Percentiles rank a stretch among this genome's conserved stretches.
These are phyloP conservation scores for Pholiota microspora DNA, from an alignment of 768 basidiomycete species.

Conservation along the genomic window DNA sequence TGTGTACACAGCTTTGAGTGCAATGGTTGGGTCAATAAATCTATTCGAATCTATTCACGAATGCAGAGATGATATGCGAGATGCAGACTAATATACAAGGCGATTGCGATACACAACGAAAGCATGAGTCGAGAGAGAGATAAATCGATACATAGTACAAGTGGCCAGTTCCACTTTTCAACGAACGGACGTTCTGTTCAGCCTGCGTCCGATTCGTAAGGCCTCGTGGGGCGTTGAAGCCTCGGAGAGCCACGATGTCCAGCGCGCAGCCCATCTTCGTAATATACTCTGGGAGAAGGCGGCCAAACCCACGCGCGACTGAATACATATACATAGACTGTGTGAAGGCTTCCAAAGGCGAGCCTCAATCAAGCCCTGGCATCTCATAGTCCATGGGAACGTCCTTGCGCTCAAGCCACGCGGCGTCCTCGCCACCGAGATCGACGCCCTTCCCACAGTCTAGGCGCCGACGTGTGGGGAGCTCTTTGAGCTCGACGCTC, in stretches of 20 bases:
- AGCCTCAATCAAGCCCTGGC: conserved; percentile 33
- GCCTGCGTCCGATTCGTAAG: not conserved
- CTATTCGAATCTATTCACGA: too few relatives aligned
- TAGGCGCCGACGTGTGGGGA: conserved; percentile 17
- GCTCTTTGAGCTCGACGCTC: conserved; percentile 30
- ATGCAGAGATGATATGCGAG: not conserved
- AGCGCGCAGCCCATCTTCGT: not conserved
- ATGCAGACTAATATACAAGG: not conserved
- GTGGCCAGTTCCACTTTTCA: too few relatives aligned
- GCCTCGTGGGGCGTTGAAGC: not conserved
- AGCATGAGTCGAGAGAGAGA: not conserved
- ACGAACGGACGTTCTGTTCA: not conserved
- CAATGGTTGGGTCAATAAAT: too few relatives aligned
- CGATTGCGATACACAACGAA: conserved; percentile 1
- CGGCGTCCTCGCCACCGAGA: conserved; percentile 20
- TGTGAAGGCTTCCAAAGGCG: not conserved
- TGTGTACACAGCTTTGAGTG: too few relatives aligned
- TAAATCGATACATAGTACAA: not conserved
- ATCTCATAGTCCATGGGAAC: conserved; percentile 77
- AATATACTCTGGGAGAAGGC: not conserved
- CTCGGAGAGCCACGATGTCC: not conserved
- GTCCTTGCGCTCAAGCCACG: conserved; percentile 43
- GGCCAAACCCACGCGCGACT: not conserved
- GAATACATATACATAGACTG: not conserved
- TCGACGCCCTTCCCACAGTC: conserved; percentile 22